Evolutionary conservation across 352 stramenopile species (phyloP).

Genomic region (Phytophthora meadii): DNA sequence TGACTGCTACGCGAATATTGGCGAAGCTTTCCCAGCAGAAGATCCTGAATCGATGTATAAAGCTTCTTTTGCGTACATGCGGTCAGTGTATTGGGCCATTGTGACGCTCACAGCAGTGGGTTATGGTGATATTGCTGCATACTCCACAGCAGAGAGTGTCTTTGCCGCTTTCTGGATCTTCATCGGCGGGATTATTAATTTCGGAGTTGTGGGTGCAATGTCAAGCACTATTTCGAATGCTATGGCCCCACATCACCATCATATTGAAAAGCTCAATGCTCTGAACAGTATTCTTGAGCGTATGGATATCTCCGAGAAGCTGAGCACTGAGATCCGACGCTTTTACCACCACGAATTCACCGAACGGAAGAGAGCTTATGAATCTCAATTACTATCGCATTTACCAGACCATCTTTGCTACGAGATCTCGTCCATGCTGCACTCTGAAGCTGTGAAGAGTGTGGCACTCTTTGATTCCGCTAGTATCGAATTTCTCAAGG

Average conservation of each 20-base stretch:
- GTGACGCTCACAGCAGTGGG: slow-evolving; percentile 75
- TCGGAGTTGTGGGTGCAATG: slow-evolving; percentile 80
- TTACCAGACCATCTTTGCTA: slow-evolving; percentile 80
- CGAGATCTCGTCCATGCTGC: slow-evolving; percentile 74
- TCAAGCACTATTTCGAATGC: slow-evolving; percentile 82
- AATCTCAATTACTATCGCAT: slow-evolving; percentile 70
- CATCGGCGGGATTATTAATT: slow-evolving; percentile 79
- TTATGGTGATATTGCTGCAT: slow-evolving; percentile 80
- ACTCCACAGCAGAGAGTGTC: slow-evolving; percentile 73
- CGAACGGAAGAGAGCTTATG: slow-evolving; percentile 66
- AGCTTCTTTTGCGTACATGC: slow-evolving; percentile 67
- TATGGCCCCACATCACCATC: slow-evolving; percentile 62
- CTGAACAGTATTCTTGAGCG: slow-evolving; percentile 74
- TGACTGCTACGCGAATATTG: slow-evolving; percentile 75
- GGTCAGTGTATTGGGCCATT: slow-evolving; percentile 80
- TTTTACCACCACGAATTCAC: slow-evolving; percentile 81
- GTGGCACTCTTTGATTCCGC: slow-evolving; percentile 68
- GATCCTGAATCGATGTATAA: slow-evolving; percentile 48
- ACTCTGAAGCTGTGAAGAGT: slow-evolving; percentile 63
- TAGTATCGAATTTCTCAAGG: slow-evolving; percentile 74
- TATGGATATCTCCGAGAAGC: slow-evolving; percentile 53
- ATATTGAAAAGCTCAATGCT: slow-evolving; percentile 74
- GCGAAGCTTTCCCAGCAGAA: slow-evolving; percentile 53
- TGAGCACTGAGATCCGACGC: slow-evolving; percentile 68
- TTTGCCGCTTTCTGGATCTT: slow-evolving; percentile 84